These are phyloP conservation scores for Luzula sylvatica DNA, from an alignment of 176 grass and related monocot species.

Conservation along the genomic window DNA sequence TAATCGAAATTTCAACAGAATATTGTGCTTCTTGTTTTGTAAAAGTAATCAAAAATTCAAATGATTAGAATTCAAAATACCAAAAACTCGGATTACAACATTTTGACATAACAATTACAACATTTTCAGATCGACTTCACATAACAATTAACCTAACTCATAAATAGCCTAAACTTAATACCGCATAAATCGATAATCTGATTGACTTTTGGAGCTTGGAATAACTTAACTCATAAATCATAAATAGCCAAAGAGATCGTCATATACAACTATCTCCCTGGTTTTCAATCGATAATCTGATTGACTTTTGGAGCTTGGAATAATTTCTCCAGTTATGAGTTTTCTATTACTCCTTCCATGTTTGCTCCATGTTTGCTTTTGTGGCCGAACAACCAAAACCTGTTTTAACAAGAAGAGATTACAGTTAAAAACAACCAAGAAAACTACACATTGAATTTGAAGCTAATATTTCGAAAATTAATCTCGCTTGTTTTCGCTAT, in stretches of 20 bases:
- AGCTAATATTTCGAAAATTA: neutral
- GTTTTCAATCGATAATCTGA: slow-evolving; percentile 22
- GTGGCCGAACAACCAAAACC: slow-evolving; percentile 49
- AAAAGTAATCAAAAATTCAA: too few relatives aligned
- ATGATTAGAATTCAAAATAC: too few relatives aligned
- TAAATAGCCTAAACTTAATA: too few relatives aligned
- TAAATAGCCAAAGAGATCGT: slow-evolving; percentile 62
- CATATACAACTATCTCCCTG: slow-evolving; percentile 74
- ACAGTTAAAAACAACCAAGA: neutral
- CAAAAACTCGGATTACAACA: too few relatives aligned
- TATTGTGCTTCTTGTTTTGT: too few relatives aligned
- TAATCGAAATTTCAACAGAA: too few relatives aligned
- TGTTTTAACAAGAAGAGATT: slow-evolving; percentile 14
- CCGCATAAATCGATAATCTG: slow-evolving; percentile 18
- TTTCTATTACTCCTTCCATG: slow-evolving; percentile 22
- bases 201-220: slow-evolving; percentile 19
- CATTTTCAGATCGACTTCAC: too few relatives aligned
- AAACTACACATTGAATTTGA: neutral
- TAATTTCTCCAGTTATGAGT: slow-evolving; percentile 6
- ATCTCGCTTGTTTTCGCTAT: neutral
- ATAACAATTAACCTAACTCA: too few relatives aligned
- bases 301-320: slow-evolving; percentile 18
- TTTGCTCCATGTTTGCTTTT: slow-evolving; percentile 18
- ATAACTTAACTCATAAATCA: neutral
- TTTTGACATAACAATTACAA: too few relatives aligned